Conservation (phyloP, 257 asterid genomes). For the Coffea canephora region DNA sequence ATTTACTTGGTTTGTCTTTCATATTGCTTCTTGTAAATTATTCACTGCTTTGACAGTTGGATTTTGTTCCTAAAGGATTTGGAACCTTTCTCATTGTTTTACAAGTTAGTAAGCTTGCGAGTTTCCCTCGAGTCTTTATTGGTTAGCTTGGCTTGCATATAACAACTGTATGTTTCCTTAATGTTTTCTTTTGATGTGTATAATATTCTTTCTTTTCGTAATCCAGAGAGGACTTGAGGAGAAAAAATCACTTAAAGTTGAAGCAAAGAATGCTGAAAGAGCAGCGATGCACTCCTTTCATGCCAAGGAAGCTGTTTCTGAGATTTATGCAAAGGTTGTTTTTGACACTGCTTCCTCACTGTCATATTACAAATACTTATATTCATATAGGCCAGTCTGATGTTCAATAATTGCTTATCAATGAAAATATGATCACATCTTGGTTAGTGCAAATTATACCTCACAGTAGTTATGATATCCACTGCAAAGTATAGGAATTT, state of each 20-base stretch:
- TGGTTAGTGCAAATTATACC: not conserved
- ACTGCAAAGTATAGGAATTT: not conserved
- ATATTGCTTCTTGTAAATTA: not conserved
- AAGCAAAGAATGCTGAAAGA: constrained; percentile 75
- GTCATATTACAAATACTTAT: not conserved
- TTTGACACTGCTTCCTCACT: not conserved
- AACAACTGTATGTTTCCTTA: not conserved
- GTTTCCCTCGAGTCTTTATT: not conserved
- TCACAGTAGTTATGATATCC: not conserved
- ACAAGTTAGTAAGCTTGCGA: not conserved
- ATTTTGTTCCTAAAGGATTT: not conserved
- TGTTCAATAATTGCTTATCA: not conserved
- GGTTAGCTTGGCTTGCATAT: not conserved
- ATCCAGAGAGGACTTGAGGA: constrained; percentile 69
- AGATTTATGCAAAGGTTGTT: constrained; percentile 70
- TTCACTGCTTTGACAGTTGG: not conserved
- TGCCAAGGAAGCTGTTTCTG: constrained; percentile 63
- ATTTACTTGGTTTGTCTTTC: not conserved
- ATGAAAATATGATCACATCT: not conserved
- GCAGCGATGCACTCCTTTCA: constrained; percentile 63
- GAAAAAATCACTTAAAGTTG: constrained; percentile 52
- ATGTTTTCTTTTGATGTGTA: constrained; percentile 6
- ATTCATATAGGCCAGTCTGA: not conserved
- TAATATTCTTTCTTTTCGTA: constrained; percentile 13
- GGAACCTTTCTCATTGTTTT: not conserved